These are phyloP conservation scores for Sutorius australiensis DNA, from an alignment of 768 basidiomycete species.

Conservation along the genomic window DNA sequence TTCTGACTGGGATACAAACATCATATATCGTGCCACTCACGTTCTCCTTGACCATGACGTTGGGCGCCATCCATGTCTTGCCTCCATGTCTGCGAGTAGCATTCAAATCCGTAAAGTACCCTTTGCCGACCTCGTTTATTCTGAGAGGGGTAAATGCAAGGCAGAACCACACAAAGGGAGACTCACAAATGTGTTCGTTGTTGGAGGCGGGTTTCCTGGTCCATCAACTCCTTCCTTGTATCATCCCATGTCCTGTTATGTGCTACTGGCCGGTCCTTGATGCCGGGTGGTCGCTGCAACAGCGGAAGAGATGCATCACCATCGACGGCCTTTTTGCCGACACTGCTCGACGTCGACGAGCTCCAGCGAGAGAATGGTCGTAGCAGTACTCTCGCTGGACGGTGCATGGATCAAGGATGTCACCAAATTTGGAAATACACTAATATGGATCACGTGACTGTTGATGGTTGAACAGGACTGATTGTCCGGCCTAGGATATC, in stretches of 20 bases:
- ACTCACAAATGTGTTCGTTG: constrained; percentile 61
- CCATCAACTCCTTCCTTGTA: constrained; percentile 63
- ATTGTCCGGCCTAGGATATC: background rate
- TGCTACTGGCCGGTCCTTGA: constrained; percentile 63
- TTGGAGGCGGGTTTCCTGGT: constrained; percentile 64
- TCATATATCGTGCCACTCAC: constrained; percentile 44
- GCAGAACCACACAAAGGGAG: background rate
- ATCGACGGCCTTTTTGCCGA: background rate
- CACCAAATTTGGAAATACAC: constrained; percentile 17
- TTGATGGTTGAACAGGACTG: background rate
- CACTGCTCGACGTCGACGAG: constrained; percentile 14
- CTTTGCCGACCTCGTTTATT: constrained; percentile 63
- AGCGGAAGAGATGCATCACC: constrained; percentile 28
- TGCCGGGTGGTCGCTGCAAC: constrained; percentile 71
- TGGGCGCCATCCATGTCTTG: constrained; percentile 93
- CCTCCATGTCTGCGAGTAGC: constrained; percentile 80
- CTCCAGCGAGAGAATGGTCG: constrained; percentile 15
- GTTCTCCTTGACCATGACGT: constrained; percentile 84
- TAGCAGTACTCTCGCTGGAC: constrained; percentile 6
- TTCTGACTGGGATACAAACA: background rate
- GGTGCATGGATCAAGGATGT: constrained; percentile 12
- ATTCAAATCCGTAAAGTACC: constrained; percentile 87
- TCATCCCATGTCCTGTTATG: constrained; percentile 55
- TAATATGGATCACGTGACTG: background rate
- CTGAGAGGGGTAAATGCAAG: constrained; percentile 30